Evolutionary conservation across 352 stramenopile species (phyloP).

Genomic region (Phytophthora pseudosyringae): DNA sequence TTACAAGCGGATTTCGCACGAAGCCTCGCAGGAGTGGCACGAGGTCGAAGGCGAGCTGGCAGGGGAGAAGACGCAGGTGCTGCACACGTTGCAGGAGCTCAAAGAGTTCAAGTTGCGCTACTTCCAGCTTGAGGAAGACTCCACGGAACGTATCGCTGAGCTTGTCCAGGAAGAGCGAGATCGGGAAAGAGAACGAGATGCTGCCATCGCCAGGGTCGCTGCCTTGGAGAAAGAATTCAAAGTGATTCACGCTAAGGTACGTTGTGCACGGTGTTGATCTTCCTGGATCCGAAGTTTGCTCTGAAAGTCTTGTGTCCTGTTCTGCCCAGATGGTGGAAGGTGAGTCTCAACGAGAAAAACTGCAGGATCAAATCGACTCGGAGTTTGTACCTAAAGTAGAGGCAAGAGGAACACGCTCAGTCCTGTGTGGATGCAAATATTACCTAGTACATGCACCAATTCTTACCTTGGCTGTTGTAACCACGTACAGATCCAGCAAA

Average conservation of each 20-base stretch:
- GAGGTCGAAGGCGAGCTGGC: constrained; percentile 67
- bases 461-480: constrained; percentile 1
- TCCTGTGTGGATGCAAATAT: background rate
- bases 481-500: constrained; percentile 60
- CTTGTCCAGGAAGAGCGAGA: constrained; percentile 67
- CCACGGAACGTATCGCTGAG: constrained; percentile 67
- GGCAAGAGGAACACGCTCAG: constrained; percentile 27
- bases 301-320: constrained; percentile 2
- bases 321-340: constrained; percentile 37
- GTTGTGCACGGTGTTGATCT: background rate
- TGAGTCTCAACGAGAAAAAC: constrained; percentile 37
- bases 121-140: constrained; percentile 68
- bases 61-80: constrained; percentile 61
- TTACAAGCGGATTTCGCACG: constrained; percentile 63
- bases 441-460: background rate
- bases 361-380: constrained; percentile 54
- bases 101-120: constrained; percentile 77
- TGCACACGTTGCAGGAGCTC: constrained; percentile 64
- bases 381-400: constrained; percentile 62
- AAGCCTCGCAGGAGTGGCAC: constrained; percentile 75
- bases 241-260: constrained; percentile 46
- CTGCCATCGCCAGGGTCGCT: constrained; percentile 11
- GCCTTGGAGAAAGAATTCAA: constrained; percentile 44
- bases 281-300: background rate
- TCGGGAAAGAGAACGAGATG: constrained; percentile 48